phyloP scores from a whole-genome alignment of 2,329 filamentous ascomycete species.

The Arthroderma uncinatum region DNA sequence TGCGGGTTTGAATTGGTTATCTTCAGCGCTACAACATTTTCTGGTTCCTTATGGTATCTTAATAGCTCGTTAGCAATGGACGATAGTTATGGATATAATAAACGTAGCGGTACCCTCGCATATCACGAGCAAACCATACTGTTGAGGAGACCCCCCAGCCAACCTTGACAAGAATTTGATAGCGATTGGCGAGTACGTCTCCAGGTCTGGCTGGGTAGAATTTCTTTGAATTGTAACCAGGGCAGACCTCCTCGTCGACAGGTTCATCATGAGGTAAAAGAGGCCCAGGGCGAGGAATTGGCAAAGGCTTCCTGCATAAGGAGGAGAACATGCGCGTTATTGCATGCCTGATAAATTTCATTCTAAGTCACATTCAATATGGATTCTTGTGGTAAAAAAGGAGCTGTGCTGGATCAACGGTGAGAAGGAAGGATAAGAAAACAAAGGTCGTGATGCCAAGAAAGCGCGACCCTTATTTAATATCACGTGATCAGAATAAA shows the following conservation, averaged over 20 bases:
- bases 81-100: no score
- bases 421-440: no score
- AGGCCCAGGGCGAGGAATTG: background rate
- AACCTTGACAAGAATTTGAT: constrained; percentile 11
- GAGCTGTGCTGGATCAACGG: no score
- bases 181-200: constrained; percentile 9
- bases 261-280: background rate
- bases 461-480: constrained; percentile 2
- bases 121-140: constrained; percentile 13
- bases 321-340: background rate
- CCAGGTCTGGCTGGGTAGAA: constrained; percentile 11
- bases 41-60: constrained; percentile 7
- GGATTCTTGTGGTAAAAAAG: background rate
- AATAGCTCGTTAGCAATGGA: background rate
- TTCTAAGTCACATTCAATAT: background rate
- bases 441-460: no score
- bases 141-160: constrained; percentile 11
- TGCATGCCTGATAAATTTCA: background rate
- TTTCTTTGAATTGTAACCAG: constrained; percentile 5
- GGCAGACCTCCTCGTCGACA: constrained; percentile 11
- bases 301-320: background rate
- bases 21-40: constrained; percentile 12
- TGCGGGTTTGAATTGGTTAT: constrained; percentile 9
- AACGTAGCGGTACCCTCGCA: constrained; percentile 7
- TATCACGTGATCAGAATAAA: no score